Conservation (phyloP, 352 stramenopile genomes). For the Phytophthora sojae region DNA sequence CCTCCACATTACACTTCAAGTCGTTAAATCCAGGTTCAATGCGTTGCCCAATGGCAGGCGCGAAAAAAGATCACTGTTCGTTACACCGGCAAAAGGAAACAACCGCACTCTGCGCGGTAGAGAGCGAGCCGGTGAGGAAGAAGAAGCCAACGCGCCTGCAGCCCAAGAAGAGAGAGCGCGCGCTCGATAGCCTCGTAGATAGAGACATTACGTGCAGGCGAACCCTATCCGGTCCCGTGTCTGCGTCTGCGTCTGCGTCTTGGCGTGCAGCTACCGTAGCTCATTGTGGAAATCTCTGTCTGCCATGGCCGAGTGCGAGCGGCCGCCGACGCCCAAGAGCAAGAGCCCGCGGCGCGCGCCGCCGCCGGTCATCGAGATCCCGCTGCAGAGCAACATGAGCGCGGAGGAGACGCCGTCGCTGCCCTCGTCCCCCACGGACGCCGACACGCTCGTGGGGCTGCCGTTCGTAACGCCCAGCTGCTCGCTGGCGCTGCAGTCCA, state of each 20-base stretch:
- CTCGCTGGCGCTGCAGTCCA: constrained; percentile 75
- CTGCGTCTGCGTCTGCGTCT: too few species aligned
- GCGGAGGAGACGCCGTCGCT: constrained; percentile 53
- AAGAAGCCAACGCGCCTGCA: constrained; percentile 4
- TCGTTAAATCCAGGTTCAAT: neutral
- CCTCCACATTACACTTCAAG: neutral
- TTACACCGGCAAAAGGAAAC: constrained; percentile 30
- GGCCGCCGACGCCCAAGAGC: neutral
- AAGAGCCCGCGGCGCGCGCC: constrained; percentile 1
- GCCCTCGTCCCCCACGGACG: constrained; percentile 62
- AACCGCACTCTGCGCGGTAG: constrained; percentile 20
- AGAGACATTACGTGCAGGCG: too few species aligned
- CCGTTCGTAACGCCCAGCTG: constrained; percentile 66
- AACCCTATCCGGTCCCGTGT: neutral
- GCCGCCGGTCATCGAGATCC: constrained; percentile 39
- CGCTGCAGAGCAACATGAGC: constrained; percentile 63
- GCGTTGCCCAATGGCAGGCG: constrained; percentile 1
- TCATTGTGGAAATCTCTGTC: neutral
- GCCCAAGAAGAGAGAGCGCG: neutral
- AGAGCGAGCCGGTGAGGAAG: constrained; percentile 27
- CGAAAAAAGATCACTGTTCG: constrained; percentile 39
- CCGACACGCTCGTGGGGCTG: constrained; percentile 58
- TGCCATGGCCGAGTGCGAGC: constrained; percentile 15
- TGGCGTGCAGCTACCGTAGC: neutral
- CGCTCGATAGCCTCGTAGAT: neutral